These are phyloP conservation scores for Syzygium aromaticum DNA, from an alignment of 345 rosid species.

Conservation along the genomic window DNA sequence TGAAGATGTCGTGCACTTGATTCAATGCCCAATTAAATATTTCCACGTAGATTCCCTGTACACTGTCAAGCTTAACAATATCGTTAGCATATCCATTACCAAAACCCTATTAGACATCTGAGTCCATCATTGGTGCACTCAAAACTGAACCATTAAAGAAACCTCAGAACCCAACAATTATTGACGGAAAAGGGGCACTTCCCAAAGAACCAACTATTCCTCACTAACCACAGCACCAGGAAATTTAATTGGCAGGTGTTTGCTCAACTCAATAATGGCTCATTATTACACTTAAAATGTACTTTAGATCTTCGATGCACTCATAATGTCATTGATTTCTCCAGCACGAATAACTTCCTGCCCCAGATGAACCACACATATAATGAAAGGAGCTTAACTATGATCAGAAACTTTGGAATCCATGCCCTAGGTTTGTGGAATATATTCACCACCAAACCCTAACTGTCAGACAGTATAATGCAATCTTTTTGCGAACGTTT, in stretches of 20 bases:
- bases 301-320: not conserved
- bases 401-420: not conserved
- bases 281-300: not conserved
- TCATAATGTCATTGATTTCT: not conserved
- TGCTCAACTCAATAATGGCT: not conserved
- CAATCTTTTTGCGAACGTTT: not conserved
- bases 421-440: not conserved
- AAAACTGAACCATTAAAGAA: not conserved
- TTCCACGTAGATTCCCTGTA: not conserved
- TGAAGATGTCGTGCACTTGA: not conserved
- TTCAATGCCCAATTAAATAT: not conserved
- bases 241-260: not conserved
- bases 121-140: not conserved
- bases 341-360: not conserved
- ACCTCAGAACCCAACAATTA: not conserved
- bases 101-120: not conserved
- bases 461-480: not conserved
- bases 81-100: not conserved
- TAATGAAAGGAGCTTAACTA: not conserved
- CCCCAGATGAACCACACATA: not conserved
- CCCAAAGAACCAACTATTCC: not conserved
- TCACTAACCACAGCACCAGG: not conserved
- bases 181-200: constrained; percentile 28
- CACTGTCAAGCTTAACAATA: not conserved
- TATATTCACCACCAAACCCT: not conserved